Evolutionary conservation across 768 basidiomycete genomes (phyloP).

Genomic region (Auriscalpium microsporum): DNA sequence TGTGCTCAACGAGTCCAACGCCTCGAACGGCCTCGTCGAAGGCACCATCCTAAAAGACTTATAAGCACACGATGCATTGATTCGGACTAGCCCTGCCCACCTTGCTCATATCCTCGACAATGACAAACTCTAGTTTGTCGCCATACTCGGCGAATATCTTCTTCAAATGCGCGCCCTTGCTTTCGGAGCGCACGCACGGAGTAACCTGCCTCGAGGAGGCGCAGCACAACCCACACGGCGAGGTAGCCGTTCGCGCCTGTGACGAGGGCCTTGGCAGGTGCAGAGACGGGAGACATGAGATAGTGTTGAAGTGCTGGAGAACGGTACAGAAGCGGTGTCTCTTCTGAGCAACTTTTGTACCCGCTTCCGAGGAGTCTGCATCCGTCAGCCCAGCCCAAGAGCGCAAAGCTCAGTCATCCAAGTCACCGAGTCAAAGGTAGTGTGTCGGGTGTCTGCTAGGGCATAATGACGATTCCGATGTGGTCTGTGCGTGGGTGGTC

Average conservation of each 20-base stretch:
- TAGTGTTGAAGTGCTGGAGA: too few species aligned
- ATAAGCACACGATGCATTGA: neutral
- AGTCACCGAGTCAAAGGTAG: too few species aligned
- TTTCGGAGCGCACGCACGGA: constrained; percentile 30
- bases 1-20: constrained; percentile 31
- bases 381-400: too few species aligned
- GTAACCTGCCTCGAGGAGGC: constrained; percentile 31
- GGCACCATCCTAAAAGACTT: constrained; percentile 15
- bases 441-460: too few species aligned
- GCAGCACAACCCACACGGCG: constrained; percentile 23
- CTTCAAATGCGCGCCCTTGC: constrained; percentile 36
- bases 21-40: constrained; percentile 39
- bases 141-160: constrained; percentile 29
- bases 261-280: constrained; percentile 3
- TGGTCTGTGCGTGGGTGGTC: too few species aligned
- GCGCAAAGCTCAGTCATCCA: too few species aligned
- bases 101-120: constrained; percentile 39
- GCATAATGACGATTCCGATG: too few species aligned
- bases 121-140: constrained; percentile 30
- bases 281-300: constrained; percentile 19
- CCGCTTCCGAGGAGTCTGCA: too few species aligned
- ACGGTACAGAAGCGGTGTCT: too few species aligned
- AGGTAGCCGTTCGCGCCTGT: constrained; percentile 10
- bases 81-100: constrained; percentile 14
- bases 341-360: too few species aligned